Conservation (phyloP, 129 eudicot genomes). For the Mikania micrantha region DNA sequence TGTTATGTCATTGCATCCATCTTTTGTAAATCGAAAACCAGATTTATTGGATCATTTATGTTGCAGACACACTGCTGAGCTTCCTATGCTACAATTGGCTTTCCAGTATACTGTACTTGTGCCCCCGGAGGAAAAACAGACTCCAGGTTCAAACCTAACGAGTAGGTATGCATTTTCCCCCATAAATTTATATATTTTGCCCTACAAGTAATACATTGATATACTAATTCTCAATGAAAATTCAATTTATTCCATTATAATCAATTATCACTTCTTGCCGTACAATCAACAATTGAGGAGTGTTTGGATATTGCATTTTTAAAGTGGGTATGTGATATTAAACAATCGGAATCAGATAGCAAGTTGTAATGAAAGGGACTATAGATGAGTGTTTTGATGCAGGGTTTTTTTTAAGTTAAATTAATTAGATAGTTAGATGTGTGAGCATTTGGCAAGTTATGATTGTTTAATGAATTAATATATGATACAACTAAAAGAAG, state of each 20-base stretch:
- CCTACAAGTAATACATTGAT: not conserved
- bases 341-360: not conserved
- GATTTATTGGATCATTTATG: not conserved
- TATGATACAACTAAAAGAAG: not conserved
- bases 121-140: constrained; percentile 58
- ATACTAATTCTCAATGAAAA: not conserved
- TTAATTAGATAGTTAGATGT: not conserved
- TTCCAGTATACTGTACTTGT: constrained; percentile 85
- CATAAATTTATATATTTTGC: not conserved
- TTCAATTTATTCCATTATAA: not conserved
- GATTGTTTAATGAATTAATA: not conserved
- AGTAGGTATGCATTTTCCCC: constrained; percentile 50
- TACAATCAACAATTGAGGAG: not conserved
- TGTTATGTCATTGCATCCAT: not conserved
- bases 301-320: not conserved
- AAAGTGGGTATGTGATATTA: not conserved
- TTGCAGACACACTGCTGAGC: constrained; percentile 76
- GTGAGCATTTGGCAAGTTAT: not conserved
- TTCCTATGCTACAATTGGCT: constrained; percentile 82
- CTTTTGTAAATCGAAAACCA: not conserved
- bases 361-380: not conserved
- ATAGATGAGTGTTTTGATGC: not conserved
- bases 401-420: not conserved
- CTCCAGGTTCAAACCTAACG: constrained; percentile 32
- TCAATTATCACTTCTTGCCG: not conserved